Evolutionary conservation across 225 moss, liverwort and hornwort genomes (phyloP).

Genomic region (Bryoerythrophyllum caledonicum): DNA sequence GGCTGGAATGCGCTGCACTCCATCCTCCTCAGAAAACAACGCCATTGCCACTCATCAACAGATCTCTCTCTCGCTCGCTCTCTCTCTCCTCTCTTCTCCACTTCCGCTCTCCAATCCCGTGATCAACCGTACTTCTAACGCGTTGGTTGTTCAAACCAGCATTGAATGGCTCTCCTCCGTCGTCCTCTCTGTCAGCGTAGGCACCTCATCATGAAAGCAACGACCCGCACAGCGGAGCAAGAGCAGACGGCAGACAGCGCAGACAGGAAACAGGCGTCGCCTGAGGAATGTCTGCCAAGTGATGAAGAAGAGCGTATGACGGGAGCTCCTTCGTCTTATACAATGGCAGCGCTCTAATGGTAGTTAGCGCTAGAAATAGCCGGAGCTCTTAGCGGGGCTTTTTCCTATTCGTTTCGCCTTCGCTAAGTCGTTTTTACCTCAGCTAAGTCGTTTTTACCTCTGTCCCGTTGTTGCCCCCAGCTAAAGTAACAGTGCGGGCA

Average conservation of each 20-base stretch:
- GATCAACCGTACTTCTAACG: constrained; percentile 23
- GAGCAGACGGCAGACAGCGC: not conserved
- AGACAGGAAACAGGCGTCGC: not conserved
- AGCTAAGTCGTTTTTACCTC: not conserved
- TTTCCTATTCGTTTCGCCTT: not conserved
- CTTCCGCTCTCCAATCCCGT: constrained; percentile 2
- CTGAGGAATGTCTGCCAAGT: too few species aligned
- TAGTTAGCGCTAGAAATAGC: not conserved
- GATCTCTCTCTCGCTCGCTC: too few species aligned
- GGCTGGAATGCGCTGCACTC: constrained; percentile 22
- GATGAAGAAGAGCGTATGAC: fast-evolving
- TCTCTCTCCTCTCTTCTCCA: too few species aligned
- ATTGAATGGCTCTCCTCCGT: constrained; percentile 29
- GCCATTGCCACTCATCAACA: constrained; percentile 24
- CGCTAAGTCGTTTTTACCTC: not conserved
- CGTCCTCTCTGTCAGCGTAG: constrained; percentile 26
- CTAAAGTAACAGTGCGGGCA: not conserved
- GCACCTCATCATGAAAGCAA: constrained; percentile 31
- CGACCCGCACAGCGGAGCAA: too few species aligned
- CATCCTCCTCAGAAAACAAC: constrained; percentile 18
- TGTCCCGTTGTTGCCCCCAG: too few species aligned
- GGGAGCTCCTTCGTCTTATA: not conserved
- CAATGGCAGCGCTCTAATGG: not conserved
- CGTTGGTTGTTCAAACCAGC: constrained; percentile 28
- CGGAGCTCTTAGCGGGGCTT: not conserved